Evolutionary conservation across 345 rosid genomes (phyloP).

Genomic region (Melaleuca quinquenervia): DNA sequence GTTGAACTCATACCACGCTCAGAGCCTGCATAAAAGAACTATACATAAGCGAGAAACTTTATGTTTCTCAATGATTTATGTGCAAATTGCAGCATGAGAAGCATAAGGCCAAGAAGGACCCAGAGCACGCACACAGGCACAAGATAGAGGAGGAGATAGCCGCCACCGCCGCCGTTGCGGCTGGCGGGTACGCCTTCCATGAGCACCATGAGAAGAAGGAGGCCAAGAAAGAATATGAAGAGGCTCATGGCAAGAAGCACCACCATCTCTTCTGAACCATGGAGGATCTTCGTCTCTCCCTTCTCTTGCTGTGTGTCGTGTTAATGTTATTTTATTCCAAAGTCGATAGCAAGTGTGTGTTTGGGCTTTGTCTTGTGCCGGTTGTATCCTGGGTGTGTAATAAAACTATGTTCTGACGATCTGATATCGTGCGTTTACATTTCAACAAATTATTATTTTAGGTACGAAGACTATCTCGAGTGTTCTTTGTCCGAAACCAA

Average conservation of each 20-base stretch:
- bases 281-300: neutral
- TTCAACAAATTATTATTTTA: neutral
- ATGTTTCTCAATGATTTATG: neutral
- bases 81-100: neutral
- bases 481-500: neutral
- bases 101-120: slow-evolving; percentile 1
- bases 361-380: neutral
- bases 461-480: neutral
- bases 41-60: no score
- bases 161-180: slow-evolving; percentile 1
- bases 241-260: slow-evolving; percentile 31
- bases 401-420: neutral
- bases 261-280: neutral
- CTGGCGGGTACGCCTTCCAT: slow-evolving; percentile 33
- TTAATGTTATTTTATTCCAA: neutral
- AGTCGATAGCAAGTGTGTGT: neutral
- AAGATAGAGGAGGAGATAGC: neutral
- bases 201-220: slow-evolving; percentile 55
- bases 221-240: slow-evolving; percentile 20
- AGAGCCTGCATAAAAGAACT: no score
- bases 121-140: neutral
- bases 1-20: no score
- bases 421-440: neutral
- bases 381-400: neutral
- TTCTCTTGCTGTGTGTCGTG: neutral